Evolutionary conservation across 2,329 filamentous ascomycete genomes (phyloP), one percentile per base, ranked within the genome.

Genomic region (Meredithiella fracta): DNA sequence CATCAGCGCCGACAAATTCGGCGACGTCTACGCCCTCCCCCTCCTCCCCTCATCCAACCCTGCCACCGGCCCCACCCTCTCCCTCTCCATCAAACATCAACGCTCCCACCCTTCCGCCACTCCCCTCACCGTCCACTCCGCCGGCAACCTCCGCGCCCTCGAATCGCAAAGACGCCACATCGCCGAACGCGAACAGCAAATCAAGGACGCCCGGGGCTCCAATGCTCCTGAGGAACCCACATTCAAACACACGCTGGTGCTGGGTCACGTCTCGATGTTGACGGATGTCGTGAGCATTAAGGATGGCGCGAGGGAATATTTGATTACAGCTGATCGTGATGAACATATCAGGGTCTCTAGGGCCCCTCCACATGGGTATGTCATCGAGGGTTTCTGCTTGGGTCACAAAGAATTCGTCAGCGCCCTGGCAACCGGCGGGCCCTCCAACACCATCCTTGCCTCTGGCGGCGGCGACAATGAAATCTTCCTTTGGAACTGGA

Each of bases 241-340:
- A 25, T 94, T 94, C 65, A 83, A 88, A 62, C 79, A 88, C 62
- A 78, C 82, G 38, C 73, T 95, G 0, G 73, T 96, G 6, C 79
- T 98, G 0, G 92, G 92, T 11, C 92, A 98, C 68, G 92, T 98
- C 14, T 96, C 91, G 0, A 86, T 97, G 79, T 78, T 98, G 52
- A 96, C 90, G 1, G 83, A 87, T 63, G 67, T 96, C 53, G 68
- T 73, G 1, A 72, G 80, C 44, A 53, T 26, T 3, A 25, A 26
- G 4, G 75, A 73, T 4, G 70, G 62, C 59, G 23, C 37, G 17
- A 66, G 67, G 26, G 67, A 67, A 15, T 79, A 78, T 61, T 76
- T 80, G 64, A 61, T 81, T 61, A 79, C 78, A 0, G 72, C 70
- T 4, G 74, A 80, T 60, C 71, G 77, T 11, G 77, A 79, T 64